A percentile compares a stretch with the other conserved stretches of the same genome.
These are phyloP conservation scores for Misopates orontium DNA, from an alignment of 257 asterid species.

Conservation along the genomic window DNA sequence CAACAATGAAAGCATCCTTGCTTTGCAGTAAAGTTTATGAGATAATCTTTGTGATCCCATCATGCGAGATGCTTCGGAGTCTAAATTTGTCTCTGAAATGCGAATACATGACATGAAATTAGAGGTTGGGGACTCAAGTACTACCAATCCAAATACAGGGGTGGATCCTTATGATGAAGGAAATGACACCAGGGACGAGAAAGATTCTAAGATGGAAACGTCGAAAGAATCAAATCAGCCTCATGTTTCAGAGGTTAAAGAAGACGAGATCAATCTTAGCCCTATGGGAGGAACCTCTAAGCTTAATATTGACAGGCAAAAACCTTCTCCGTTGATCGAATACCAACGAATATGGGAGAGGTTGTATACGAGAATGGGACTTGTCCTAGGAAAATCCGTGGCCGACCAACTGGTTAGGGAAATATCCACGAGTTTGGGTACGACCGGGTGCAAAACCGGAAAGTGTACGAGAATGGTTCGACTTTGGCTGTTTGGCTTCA, in stretches of 20 bases:
- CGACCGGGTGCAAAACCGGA: no score
- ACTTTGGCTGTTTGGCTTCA: no score
- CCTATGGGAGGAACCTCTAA: neutral
- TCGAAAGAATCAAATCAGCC: neutral
- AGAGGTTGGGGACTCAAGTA: neutral
- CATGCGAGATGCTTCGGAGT: no score
- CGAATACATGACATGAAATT: no score
- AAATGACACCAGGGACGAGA: neutral
- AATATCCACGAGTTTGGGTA: no score
- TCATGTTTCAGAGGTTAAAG: neutral
- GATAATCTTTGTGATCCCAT: neutral
- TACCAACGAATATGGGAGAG: neutral
- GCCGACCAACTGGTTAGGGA: no score
- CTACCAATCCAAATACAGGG: neutral
- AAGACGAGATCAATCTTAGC: slow-evolving; percentile 3
- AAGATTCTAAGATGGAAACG: neutral
- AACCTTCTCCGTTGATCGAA: neutral
- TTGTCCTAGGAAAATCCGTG: neutral
- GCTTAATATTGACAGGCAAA: neutral
- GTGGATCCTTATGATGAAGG: neutral
- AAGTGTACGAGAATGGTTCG: no score
- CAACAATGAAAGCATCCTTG: neutral
- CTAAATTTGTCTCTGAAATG: no score
- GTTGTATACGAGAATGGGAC: neutral
- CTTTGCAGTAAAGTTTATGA: neutral